Percentiles rank a stretch among this genome's conserved stretches.
Conservation (phyloP, 164 flowering plant genomes). For the Aristolochia contorta region DNA sequence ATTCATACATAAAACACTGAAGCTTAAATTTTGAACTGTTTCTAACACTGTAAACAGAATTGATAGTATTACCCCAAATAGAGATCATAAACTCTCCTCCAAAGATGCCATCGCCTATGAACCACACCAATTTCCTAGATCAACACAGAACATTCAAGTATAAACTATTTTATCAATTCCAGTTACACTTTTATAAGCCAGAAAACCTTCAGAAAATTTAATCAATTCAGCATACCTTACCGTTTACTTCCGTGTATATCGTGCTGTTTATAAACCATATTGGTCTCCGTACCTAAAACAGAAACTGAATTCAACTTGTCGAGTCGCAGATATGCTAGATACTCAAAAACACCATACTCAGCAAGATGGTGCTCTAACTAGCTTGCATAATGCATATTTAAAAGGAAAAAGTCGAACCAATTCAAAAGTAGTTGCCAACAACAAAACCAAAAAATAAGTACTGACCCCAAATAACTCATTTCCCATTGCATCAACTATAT, state of each 20-base stretch:
- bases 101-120: slow-evolving; percentile 97
- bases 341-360: no score
- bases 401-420: no score
- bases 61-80: slow-evolving; percentile 65
- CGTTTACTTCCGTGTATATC: slow-evolving; percentile 84
- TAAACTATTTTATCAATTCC: not conserved
- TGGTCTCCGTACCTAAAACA: slow-evolving; percentile 33
- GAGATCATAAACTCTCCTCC: slow-evolving; percentile 93
- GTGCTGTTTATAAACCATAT: slow-evolving; percentile 97
- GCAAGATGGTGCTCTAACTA: no score
- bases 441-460: not conserved
- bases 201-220: not conserved
- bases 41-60: not conserved
- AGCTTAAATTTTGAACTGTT: no score
- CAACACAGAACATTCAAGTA: not conserved
- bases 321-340: no score
- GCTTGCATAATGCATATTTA: no score
- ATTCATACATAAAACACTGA: no score
- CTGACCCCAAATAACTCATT: slow-evolving; percentile 81
- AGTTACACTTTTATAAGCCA: not conserved
- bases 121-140: slow-evolving; percentile 91
- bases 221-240: slow-evolving; percentile 53
- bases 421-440: not conserved
- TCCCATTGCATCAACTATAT: slow-evolving; percentile 65
- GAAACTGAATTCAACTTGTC: no score